Conservation (phyloP, 2,329 filamentous ascomycete genomes). For the Diaporthe australafricana region DNA sequence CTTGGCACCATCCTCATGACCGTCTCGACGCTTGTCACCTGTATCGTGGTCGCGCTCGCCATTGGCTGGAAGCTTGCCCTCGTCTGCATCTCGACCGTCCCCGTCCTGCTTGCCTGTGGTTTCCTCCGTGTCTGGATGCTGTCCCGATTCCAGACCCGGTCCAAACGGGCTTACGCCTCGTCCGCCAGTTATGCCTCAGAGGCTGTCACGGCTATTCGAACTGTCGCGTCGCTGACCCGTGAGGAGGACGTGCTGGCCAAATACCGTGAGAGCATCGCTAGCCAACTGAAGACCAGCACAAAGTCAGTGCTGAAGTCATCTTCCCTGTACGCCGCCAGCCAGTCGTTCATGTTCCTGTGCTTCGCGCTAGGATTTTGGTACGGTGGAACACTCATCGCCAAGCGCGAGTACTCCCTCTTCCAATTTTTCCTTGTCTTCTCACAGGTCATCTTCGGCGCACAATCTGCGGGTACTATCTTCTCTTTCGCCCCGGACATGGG, state of each 20-base stretch:
- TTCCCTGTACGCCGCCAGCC: constrained; percentile 83
- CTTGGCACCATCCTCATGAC: constrained; percentile 89
- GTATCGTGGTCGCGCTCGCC: constrained; percentile 63
- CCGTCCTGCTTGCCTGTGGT: constrained; percentile 53
- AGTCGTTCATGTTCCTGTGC: constrained; percentile 85
- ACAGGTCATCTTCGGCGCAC: constrained; percentile 88
- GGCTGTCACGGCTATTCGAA: constrained; percentile 92
- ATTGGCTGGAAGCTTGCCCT: constrained; percentile 58
- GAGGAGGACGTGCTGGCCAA: constrained; percentile 82
- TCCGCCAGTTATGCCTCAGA: constrained; percentile 93
- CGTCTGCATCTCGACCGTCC: constrained; percentile 55
- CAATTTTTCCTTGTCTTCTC: constrained; percentile 95
- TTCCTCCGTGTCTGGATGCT: constrained; percentile 70
- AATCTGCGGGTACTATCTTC: constrained; percentile 91
- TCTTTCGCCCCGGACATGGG: constrained; percentile 93
- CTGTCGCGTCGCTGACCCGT: constrained; percentile 89
- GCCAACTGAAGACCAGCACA: constrained; percentile 76
- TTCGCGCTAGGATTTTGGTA: constrained; percentile 95
- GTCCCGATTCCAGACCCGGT: constrained; percentile 80
- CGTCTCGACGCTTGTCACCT: constrained; percentile 80
- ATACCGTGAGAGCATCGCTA: constrained; percentile 75
- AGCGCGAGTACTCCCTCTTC: constrained; percentile 78
- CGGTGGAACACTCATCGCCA: constrained; percentile 80
- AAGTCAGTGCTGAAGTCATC: constrained; percentile 82
- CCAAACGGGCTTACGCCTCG: constrained; percentile 82